A percentile compares a stretch with the other conserved stretches of the same genome.
phyloP scores from a whole-genome alignment of 2,329 filamentous ascomycete genomes.

The Aspergillus melleus region DNA sequence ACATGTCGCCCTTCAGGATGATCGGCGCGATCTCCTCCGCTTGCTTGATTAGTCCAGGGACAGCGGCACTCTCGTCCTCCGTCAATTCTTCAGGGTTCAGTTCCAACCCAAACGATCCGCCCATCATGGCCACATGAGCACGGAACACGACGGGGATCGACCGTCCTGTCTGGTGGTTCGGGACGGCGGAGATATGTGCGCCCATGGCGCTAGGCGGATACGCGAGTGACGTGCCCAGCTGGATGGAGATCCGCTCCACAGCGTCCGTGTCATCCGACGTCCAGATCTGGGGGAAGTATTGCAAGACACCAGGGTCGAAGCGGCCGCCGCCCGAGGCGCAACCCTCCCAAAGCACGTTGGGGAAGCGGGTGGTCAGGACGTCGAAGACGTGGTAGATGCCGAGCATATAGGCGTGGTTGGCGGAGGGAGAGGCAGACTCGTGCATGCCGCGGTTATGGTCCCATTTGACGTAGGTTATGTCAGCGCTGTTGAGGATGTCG shows the following conservation, averaged over 20 bases:
- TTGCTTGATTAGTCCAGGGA: conserved; percentile 56
- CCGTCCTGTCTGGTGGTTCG: conserved; percentile 59
- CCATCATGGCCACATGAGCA: conserved; percentile 68
- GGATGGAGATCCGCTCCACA: conserved; percentile 60
- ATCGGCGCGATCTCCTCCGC: conserved; percentile 61
- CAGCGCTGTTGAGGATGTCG: conserved; percentile 53
- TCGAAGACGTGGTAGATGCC: conserved; percentile 65
- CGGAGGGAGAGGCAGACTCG: conserved; percentile 56
- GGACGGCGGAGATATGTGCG: conserved; percentile 63
- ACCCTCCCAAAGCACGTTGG: conserved; percentile 65
- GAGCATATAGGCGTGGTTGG: conserved; percentile 61
- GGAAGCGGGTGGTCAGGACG: conserved; percentile 59
- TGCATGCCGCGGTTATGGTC: conserved; percentile 67
- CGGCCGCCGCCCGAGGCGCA: conserved; percentile 66
- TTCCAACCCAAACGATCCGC: conserved; percentile 66
- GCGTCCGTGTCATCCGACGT: conserved; percentile 67
- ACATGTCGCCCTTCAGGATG: conserved; percentile 59
- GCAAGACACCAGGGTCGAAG: conserved; percentile 63
- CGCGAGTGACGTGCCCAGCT: conserved; percentile 63
- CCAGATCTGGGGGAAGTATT: conserved; percentile 68
- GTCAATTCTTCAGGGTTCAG: conserved; percentile 57
- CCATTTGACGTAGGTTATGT: conserved; percentile 66
- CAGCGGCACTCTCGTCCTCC: conserved; percentile 52
- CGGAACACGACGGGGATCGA: conserved; percentile 60
- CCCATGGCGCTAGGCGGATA: conserved; percentile 66